Base-by-base conservation (phyloP, 2,329 filamentous ascomycete genomes). In the Aspergillus chevalieri region DNA sequence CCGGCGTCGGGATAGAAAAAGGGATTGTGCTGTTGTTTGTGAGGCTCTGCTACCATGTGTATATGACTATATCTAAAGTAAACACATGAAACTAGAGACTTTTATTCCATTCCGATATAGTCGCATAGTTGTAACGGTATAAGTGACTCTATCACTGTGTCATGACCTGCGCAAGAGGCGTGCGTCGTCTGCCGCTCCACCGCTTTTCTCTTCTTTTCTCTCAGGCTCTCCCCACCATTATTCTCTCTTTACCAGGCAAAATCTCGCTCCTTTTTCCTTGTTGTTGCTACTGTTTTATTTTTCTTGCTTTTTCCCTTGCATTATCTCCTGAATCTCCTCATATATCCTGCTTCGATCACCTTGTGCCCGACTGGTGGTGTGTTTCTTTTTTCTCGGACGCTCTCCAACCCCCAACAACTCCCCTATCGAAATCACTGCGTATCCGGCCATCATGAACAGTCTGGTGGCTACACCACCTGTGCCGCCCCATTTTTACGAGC, bases 401-500 rank as follows among this genome's bases (percentile, higher is more conserved):
- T 50, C 51, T 39, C 49, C 52, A 51, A 50, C 52, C 55, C 53
- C 48, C 55, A 50, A 52, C 53, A 52, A 43, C 48, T 45, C 48
- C 38, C 38, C 28, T 53, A 43, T 44, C 42, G 33, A 45, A 30
- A 44, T 46, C 56, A 49, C 53, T 52, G 60, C 61, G 62, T 60
- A 54, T 52, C 52, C 53, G 57, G 54, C 49, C 70, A 73, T 64
- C 72, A 84, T 84, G 80, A 84, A 82, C 74, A 81, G 76, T 67
- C 70, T 84, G 67, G 71, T 78, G 69, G 72, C 73, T 58, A 77
- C 74, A 65, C 77, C 80, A 66, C 77, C 78, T 65, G 71, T 82
- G 67, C 78, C 81, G 72, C 81, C 81, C 66, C 82, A 83, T 67
- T 81, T 83, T 57, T 78, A 83, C 68, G 74, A 78, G 61, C 76